Conservation (phyloP, 106 monocot species). For the Alisma plantagoaquatica region DNA sequence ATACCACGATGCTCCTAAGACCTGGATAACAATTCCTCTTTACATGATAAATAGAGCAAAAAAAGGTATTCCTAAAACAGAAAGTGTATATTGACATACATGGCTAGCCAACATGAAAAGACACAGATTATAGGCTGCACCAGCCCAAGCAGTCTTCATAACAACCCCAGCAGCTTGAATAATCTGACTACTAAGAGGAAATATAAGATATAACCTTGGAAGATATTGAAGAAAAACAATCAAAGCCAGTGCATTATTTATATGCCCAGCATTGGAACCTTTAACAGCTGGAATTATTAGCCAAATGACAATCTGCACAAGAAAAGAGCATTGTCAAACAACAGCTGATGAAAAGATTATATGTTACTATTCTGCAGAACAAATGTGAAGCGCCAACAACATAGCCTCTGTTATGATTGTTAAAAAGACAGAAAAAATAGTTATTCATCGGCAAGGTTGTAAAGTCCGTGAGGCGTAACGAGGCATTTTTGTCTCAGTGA, state of each 20-base stretch:
- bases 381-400: too few relatives aligned
- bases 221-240: conserved; percentile 76
- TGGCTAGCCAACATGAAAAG: conserved; percentile 93
- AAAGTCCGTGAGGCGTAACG: too few relatives aligned
- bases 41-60: conserved; percentile 7
- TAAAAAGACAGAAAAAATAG: too few relatives aligned
- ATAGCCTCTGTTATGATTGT: too few relatives aligned
- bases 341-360: too few relatives aligned
- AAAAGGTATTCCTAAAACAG: conserved; percentile 3
- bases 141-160: conserved; percentile 81
- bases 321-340: too few relatives aligned
- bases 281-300: conserved; percentile 55
- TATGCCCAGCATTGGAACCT: conserved; percentile 45
- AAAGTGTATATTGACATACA: conserved; percentile 28
- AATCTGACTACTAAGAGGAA: conserved; percentile 67
- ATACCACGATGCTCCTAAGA: conserved; percentile 72
- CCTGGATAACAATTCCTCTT: conserved; percentile 27
- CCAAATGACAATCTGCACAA: conserved; percentile 78
- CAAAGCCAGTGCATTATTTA: conserved; percentile 55
- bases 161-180: conserved; percentile 72
- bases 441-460: too few relatives aligned
- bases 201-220: conserved; percentile 80
- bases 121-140: conserved; percentile 77
- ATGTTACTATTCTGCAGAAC: too few relatives aligned
- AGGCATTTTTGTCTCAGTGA: too few relatives aligned